These are phyloP conservation scores for Ceratorhiza oryzae-sativae DNA, from an alignment of 1,284 basidiomycete species.

Conservation along the genomic window DNA sequence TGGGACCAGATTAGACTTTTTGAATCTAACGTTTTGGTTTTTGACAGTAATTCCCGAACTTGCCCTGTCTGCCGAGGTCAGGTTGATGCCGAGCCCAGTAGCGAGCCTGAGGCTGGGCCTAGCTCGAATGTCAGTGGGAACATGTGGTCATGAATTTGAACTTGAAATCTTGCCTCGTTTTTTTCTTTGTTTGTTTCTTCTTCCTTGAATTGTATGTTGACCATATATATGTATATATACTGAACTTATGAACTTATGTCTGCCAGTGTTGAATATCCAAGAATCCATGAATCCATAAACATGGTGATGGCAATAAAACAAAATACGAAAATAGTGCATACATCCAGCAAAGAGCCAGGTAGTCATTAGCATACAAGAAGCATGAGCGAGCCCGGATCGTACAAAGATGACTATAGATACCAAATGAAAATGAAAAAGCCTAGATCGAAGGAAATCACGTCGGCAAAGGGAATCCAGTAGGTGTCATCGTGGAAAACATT, in stretches of 20 bases:
- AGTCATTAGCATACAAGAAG: not conserved
- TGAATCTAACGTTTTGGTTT: not conserved
- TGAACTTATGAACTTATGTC: not conserved
- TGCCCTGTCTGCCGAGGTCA: constrained; percentile 42
- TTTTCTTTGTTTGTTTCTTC: not conserved
- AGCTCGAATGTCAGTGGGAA: not conserved
- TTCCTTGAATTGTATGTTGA: no score
- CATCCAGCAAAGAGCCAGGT: not conserved
- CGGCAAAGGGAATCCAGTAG: constrained; percentile 18
- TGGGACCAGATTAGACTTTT: not conserved
- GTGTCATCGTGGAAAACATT: constrained; percentile 32
- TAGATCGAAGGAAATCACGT: not conserved
- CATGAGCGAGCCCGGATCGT: not conserved
- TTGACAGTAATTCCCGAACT: constrained; percentile 37
- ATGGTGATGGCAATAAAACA: not conserved
- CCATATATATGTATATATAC: not conserved
- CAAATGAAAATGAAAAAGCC: constrained; percentile 7
- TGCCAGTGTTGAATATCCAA: not conserved
- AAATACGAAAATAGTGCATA: not conserved
- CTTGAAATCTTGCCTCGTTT: not conserved
- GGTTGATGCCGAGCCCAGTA: constrained; percentile 19
- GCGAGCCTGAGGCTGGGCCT: constrained; percentile 17
- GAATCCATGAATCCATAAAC: constrained; percentile 9
- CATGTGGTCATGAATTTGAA: constrained; percentile 20
- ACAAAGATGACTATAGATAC: not conserved